Evolutionary conservation across 2,329 filamentous ascomycete species (phyloP).

Genomic region (Dryadomyces quercivorus): DNA sequence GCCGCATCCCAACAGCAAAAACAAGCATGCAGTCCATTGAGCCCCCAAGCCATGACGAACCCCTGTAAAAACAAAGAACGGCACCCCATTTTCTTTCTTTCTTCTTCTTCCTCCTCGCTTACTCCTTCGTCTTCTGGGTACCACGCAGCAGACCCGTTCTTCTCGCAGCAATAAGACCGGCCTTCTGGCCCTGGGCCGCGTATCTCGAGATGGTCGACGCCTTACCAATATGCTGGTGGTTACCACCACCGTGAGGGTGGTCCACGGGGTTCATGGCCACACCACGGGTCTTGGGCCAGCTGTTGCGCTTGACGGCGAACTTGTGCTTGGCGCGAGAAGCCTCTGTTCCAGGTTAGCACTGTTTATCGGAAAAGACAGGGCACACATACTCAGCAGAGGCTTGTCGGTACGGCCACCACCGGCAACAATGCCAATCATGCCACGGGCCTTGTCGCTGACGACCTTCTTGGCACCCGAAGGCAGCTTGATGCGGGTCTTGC

Average conservation of each 20-base stretch:
- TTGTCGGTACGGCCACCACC: constrained; percentile 99
- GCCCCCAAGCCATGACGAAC: constrained; percentile 41
- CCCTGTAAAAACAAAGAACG: constrained; percentile 4
- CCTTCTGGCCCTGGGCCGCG: constrained; percentile 97
- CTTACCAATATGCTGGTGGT: constrained; percentile 99
- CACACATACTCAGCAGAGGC: constrained; percentile 82
- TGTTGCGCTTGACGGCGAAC: constrained; percentile 99
- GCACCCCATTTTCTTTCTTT: constrained; percentile 4
- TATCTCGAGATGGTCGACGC: constrained; percentile 98
- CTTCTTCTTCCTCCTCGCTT: constrained; percentile 27
- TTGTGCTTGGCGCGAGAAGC: constrained; percentile 99
- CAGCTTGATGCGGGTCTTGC: constrained; percentile 99
- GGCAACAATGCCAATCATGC: constrained; percentile 99
- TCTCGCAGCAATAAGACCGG: constrained; percentile 98
- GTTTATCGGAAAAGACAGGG: background rate
- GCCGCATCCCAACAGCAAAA: constrained; percentile 10
- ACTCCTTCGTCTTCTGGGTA: constrained; percentile 99
- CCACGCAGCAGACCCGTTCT: constrained; percentile 99
- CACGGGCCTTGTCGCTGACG: constrained; percentile 78
- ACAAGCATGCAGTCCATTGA: constrained; percentile 50
- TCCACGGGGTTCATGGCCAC: constrained; percentile 99
- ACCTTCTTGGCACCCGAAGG: constrained; percentile 99
- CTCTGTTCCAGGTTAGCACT: constrained; percentile 45
- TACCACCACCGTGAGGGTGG: constrained; percentile 97
- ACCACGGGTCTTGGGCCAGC: constrained; percentile 99